phyloP scores from a whole-genome alignment of 306 rosid species.

The Cucurbita moschata region DNA sequence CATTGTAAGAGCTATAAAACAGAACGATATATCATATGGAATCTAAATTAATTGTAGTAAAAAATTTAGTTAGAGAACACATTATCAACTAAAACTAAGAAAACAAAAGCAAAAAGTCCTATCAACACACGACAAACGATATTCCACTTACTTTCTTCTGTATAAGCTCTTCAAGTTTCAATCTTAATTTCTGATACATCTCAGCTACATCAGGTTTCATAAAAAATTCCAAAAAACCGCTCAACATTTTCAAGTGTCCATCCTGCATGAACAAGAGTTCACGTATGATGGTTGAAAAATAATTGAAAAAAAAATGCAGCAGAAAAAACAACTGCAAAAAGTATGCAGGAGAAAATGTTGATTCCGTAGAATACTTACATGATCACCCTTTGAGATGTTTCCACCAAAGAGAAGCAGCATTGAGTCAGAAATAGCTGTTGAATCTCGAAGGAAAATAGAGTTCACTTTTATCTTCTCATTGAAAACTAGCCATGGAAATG shows the following conservation, averaged over 20 bases:
- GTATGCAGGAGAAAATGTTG: background rate
- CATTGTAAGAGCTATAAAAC: background rate
- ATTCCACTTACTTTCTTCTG: slow-evolving; percentile 57
- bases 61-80: background rate
- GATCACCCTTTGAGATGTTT: slow-evolving; percentile 50
- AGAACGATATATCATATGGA: background rate
- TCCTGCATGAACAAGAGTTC: slow-evolving; percentile 38
- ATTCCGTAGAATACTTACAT: slow-evolving; percentile 26
- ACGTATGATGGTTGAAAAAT: too few relatives aligned
- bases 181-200: slow-evolving; percentile 45
- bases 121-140: background rate
- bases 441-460: slow-evolving; percentile 90
- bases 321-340: background rate
- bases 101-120: slow-evolving; percentile 5
- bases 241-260: slow-evolving; percentile 83
- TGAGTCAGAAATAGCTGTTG: slow-evolving; percentile 86
- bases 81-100: background rate
- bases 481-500: slow-evolving; percentile 92
- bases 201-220: slow-evolving; percentile 69
- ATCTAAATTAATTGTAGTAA: background rate
- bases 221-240: slow-evolving; percentile 88
- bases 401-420: slow-evolving; percentile 85
- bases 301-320: background rate
- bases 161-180: slow-evolving; percentile 68
- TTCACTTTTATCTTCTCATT: slow-evolving; percentile 95